These are phyloP conservation scores for Ramaria sp. DNA, from an alignment of 768 basidiomycete species.

Conservation along the genomic window DNA sequence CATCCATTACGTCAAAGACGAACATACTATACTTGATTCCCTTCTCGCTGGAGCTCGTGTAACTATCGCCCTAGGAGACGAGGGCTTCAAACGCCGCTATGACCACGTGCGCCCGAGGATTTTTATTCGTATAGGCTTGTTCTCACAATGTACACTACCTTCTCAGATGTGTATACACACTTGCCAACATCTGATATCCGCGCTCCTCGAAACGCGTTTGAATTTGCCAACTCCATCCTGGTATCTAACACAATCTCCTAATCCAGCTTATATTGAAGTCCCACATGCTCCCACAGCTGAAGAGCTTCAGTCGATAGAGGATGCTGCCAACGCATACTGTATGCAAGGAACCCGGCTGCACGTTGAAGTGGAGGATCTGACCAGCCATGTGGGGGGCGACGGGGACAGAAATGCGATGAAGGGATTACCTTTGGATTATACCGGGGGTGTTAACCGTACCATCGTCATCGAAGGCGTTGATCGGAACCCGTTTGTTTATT, in stretches of 20 bases:
- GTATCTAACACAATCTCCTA: slow-evolving; percentile 62
- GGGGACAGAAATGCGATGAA: slow-evolving; percentile 19
- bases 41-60: slow-evolving; percentile 46
- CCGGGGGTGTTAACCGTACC: slow-evolving; percentile 66
- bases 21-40: slow-evolving; percentile 27
- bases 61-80: slow-evolving; percentile 41
- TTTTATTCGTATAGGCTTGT: neutral
- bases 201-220: slow-evolving; percentile 57
- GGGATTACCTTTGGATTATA: slow-evolving; percentile 58
- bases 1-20: slow-evolving; percentile 51
- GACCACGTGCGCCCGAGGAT: slow-evolving; percentile 49
- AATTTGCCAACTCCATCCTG: slow-evolving; percentile 67
- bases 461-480: slow-evolving; percentile 78
- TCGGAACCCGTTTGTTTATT: slow-evolving; percentile 53
- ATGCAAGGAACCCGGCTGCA: slow-evolving; percentile 57
- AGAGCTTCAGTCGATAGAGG: slow-evolving; percentile 53
- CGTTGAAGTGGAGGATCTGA: slow-evolving; percentile 67
- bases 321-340: slow-evolving; percentile 54
- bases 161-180: slow-evolving; percentile 75
- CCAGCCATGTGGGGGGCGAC: slow-evolving; percentile 16
- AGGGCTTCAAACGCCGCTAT: slow-evolving; percentile 53
- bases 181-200: slow-evolving; percentile 74
- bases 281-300: slow-evolving; percentile 53
- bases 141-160: neutral
- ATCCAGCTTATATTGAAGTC: slow-evolving; percentile 69